phyloP scores from a whole-genome alignment of 2,329 filamentous ascomycete species.

The Fusarium albosuccineum region DNA sequence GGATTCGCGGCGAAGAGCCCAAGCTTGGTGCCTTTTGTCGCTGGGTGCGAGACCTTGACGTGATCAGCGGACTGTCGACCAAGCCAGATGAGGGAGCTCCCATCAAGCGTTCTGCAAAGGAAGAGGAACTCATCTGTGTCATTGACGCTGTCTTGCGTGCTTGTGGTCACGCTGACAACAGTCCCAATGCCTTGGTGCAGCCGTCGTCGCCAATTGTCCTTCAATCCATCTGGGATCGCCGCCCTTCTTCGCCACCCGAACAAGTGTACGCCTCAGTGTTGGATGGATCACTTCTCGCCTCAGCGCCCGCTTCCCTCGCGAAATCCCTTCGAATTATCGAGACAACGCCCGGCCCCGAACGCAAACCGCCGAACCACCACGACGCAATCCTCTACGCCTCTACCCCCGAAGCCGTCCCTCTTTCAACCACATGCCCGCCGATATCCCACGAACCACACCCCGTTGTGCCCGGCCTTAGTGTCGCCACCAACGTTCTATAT shows the following conservation, averaged over 20 bases:
- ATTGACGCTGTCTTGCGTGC: conserved; percentile 75
- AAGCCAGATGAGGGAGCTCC: conserved; percentile 59
- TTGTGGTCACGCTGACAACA: conserved; percentile 71
- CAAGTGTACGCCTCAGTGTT: conserved; percentile 69
- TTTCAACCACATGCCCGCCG: conserved; percentile 58
- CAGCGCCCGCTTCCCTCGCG: conserved; percentile 53
- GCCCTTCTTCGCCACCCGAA: conserved; percentile 56
- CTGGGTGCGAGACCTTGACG: conserved; percentile 79
- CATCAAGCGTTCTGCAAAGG: conserved; percentile 57
- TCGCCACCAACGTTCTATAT: conserved; percentile 72
- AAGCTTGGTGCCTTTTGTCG: conserved; percentile 77
- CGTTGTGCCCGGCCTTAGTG: conserved; percentile 70
- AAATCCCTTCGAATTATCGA: conserved; percentile 70
- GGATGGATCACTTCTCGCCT: conserved; percentile 66
- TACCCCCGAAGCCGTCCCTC: conserved; percentile 66
- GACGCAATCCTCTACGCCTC: conserved; percentile 75
- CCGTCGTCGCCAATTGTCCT: conserved; percentile 65
- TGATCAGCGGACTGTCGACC: conserved; percentile 74
- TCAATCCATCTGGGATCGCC: conserved; percentile 72
- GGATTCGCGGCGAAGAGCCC: conserved; percentile 72
- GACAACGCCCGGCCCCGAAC: conserved; percentile 68
- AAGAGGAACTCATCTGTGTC: conserved; percentile 69
- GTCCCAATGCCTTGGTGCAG: conserved; percentile 48
- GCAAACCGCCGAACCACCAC: conserved; percentile 77
- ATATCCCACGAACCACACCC: conserved; percentile 72